phyloP scores from a whole-genome alignment of 2,329 filamentous ascomycete genomes.

The Talaromyces sp. region DNA sequence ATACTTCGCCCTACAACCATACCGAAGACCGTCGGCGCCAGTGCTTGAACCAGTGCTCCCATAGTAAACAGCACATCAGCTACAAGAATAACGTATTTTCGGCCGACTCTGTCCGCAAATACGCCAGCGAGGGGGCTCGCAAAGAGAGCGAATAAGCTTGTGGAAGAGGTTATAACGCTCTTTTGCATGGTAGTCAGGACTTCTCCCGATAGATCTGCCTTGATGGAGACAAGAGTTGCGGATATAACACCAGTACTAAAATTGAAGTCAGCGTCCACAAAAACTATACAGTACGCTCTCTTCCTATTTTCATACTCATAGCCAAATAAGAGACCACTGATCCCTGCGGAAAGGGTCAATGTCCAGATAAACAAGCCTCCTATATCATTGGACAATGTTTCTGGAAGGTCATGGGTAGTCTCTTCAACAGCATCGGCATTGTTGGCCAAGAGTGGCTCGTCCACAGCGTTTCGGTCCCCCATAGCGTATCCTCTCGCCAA shows the following conservation, averaged over 20 bases:
- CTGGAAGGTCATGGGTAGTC: background rate
- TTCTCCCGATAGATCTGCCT: constrained; percentile 49
- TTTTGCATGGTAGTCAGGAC: constrained; percentile 53
- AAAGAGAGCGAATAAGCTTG: constrained; percentile 54
- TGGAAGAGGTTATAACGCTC: constrained; percentile 54
- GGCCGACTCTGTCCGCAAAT: constrained; percentile 47
- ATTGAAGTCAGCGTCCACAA: background rate
- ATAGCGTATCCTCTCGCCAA: background rate
- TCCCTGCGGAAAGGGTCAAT: constrained; percentile 54
- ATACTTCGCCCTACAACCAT: constrained; percentile 45
- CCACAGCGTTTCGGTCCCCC: constrained; percentile 2
- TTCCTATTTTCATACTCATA: constrained; percentile 47
- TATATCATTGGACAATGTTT: constrained; percentile 14
- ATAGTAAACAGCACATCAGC: constrained; percentile 44
- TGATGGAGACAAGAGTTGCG: constrained; percentile 55
- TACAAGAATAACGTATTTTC: constrained; percentile 44
- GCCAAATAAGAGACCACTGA: constrained; percentile 57
- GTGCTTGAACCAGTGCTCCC: constrained; percentile 41
- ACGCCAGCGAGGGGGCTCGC: constrained; percentile 52
- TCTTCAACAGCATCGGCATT: background rate
- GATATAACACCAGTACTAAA: constrained; percentile 57
- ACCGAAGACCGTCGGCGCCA: constrained; percentile 35
- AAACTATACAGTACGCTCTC: background rate
- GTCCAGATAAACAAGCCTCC: constrained; percentile 49
- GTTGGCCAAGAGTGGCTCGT: constrained; percentile 10